Base-by-base conservation (phyloP, 441 rosid species). In the Corymbia citriodora region DNA sequence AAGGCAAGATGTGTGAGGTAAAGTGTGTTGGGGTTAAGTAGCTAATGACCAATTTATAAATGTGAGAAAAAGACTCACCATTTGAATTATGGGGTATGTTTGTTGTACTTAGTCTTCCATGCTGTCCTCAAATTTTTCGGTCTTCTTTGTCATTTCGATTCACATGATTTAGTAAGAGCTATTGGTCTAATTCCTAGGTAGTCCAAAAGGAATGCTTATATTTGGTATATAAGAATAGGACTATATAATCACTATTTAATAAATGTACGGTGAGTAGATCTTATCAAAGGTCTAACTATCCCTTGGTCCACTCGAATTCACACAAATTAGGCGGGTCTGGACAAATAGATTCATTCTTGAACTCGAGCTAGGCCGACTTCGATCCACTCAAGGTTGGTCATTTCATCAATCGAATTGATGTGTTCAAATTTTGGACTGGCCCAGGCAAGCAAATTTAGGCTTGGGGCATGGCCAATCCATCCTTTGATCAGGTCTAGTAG, bases 1-100 rank as follows among this genome's bases (percentile, higher is more conserved):
- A 0, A 2, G n/a, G 25, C 65, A 2, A 3, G n/a, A 10, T 25
- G 65, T 59, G 65, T 25, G 65, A 59, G n/a, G 14, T 1, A 3
- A 29, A 25, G 65, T 59, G 25, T 10, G 23, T 59, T 59, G 25
- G n/a, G 11, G 65, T 59, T 25, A 59, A 59, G 25, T 10, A 25
- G 29, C 1, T 10, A 0, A 8, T 59, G 14, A 59, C 25, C 14
- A 0, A 0, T 59, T 59, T 59, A 25, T 59, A 59, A 59, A 25
- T 2, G 25, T 59, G 65, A 59, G 14, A 29, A 5, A 59, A 59
- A 25, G n/a, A 10, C 65, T 59, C n/a, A 59, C 25, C 1, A 10
- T 25, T 59, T 59, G 1, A 59, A 2, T n/a, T 59, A 36, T 36
- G 23, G 49, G 82, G 45, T 19, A 36, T 72, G 49, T 18, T 19